Percentiles rank a stretch among this genome's conserved stretches.
These are phyloP conservation scores for Tremella fuciformis DNA, from an alignment of 768 basidiomycete genomes.

Conservation along the genomic window DNA sequence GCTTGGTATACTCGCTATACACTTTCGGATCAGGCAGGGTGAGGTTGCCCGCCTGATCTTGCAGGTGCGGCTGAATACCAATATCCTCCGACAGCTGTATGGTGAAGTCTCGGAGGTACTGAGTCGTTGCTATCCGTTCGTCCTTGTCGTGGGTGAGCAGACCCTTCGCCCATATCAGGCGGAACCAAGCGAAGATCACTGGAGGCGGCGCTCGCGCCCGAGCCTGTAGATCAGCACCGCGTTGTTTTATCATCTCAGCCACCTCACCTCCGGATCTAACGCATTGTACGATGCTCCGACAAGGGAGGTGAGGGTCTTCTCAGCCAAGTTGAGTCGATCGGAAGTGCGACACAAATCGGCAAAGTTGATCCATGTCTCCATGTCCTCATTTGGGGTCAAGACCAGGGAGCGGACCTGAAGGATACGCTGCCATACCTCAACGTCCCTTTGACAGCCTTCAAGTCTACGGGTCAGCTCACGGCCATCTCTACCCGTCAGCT, in stretches of 20 bases:
- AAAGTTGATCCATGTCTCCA: constrained; percentile 98
- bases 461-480: constrained; percentile 58
- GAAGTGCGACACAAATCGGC: constrained; percentile 94
- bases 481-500: constrained; percentile 18
- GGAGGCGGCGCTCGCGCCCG: constrained; percentile 77
- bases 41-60: constrained; percentile 55
- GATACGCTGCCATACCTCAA: constrained; percentile 98
- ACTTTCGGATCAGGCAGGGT: constrained; percentile 44
- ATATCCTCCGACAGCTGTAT: constrained; percentile 71
- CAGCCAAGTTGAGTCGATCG: constrained; percentile 88
- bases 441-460: constrained; percentile 94
- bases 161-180: constrained; percentile 84
- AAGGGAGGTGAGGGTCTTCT: constrained; percentile 92
- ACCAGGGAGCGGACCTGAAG: constrained; percentile 93
- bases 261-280: constrained; percentile 33
- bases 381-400: constrained; percentile 86
- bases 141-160: constrained; percentile 60
- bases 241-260: background rate
- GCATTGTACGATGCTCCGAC: constrained; percentile 58
- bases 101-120: constrained; percentile 78
- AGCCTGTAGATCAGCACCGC: background rate
- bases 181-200: constrained; percentile 92
- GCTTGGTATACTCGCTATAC: constrained; percentile 66
- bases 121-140: constrained; percentile 57
- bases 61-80: constrained; percentile 58